These are phyloP conservation scores for Priceomyces castillae DNA, from an alignment of 805 yeast species.

Conservation along the genomic window DNA sequence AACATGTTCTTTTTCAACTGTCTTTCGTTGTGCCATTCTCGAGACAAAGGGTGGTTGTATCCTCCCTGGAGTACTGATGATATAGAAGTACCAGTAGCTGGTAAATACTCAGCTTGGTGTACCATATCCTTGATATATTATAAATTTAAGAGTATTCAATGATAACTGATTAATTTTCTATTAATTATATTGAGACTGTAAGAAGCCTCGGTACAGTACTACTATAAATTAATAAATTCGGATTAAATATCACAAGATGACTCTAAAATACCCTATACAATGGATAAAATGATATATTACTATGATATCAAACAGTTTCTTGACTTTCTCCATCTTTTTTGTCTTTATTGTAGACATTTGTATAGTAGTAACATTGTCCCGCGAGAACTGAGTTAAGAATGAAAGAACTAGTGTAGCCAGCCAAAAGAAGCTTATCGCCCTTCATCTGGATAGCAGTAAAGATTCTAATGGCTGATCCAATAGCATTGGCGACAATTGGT, in stretches of 20 bases:
- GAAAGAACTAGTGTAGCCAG: slow-evolving; percentile 37
- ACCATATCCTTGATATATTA: slow-evolving; percentile 33
- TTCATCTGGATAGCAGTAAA: slow-evolving; percentile 36
- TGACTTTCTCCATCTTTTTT: neutral
- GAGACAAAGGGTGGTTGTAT: slow-evolving; percentile 81
- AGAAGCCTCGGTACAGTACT: too few relatives aligned
- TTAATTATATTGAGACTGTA: too few relatives aligned
- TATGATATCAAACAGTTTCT: neutral
- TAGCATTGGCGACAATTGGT: slow-evolving; percentile 40
- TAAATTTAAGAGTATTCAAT: too few relatives aligned
- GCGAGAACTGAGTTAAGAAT: slow-evolving; percentile 33
- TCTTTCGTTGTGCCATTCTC: slow-evolving; percentile 90
- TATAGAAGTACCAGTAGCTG: slow-evolving; percentile 55
- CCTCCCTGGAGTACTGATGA: slow-evolving; percentile 89
- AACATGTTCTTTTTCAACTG: slow-evolving; percentile 85
- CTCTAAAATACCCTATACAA: neutral
- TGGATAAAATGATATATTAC: neutral
- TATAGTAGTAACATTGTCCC: slow-evolving; percentile 32
- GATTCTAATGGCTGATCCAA: slow-evolving; percentile 39
- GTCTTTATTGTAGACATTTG: slow-evolving; percentile 6
- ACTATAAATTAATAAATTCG: too few relatives aligned
- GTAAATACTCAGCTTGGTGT: slow-evolving; percentile 71
- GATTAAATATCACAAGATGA: too few relatives aligned
- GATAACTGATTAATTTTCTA: too few relatives aligned
- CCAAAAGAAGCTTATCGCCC: slow-evolving; percentile 32